Evolutionary conservation across 768 basidiomycete genomes (phyloP), one percentile per base, ranked within the genome.

Genomic region (Xerocomellus amylosporus): DNA sequence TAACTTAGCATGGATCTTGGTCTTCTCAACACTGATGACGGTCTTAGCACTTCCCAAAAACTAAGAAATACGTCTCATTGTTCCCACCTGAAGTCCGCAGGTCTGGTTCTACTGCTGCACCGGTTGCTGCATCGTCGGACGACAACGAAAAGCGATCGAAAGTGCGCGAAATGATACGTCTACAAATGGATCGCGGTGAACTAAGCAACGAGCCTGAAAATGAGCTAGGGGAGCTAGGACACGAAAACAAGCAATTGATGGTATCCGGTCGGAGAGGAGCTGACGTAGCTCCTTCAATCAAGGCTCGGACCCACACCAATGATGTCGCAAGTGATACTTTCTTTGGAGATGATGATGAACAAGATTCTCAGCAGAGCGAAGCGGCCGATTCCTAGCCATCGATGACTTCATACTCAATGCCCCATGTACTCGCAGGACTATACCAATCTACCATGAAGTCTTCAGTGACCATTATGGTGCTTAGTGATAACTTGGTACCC

Each of bases 41-140:
- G 14, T 49, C 24, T 15, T 56, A 93, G 90, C 83, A 92, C 68
- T 93, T 88, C 68, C 91, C 91, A 6, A 93, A 89, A 70, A 75
- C 80, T 12, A 82, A 86, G 65, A 95, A 92, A 75, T 97, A 98
- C 67, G 83, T 97, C 30, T 90, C 93, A 2, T 78, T 98, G 26
- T 95, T 93, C 68, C 92, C 94, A 6, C 82, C 87, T 0, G 84
- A 85, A 63, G 71, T 76, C 8, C 77, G 62, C 15, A 26, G 49
- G 24, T 26, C 60, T n/a, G 55, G 61, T 30, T 54, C 51, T 37
- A n/a, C 57, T 1, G 24, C 40, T 30, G 44, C 51, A 26, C 51
- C 58, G 0, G 48, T 66, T 30, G 30, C 46, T 26, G 40, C 54
- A 9, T 54, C 46, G 2, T 44, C 24, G 14, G 68, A 58, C 22